Evolutionary conservation across 768 basidiomycete species (phyloP), one percentile per base, ranked within the genome.

Genomic region (Boletus insuetus): DNA sequence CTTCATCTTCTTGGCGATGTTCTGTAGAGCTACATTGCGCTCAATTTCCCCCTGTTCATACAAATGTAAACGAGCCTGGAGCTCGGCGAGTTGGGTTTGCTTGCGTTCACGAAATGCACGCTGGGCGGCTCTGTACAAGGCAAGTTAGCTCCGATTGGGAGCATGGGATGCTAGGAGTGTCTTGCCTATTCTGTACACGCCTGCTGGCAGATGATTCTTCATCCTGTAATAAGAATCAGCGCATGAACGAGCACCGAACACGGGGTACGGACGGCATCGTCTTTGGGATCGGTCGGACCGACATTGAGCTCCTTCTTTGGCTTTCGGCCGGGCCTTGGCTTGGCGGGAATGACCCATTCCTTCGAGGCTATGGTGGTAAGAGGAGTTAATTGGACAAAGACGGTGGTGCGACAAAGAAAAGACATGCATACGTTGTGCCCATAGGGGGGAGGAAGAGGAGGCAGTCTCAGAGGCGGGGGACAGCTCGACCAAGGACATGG

Each of bases 31-130:
- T 47, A 94, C 83, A 64, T 89, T 92, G 53, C 90, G 84, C 68
- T 94, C 89, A 26, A 92, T 84, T 67, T 94, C 91, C n/a, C 92
- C 92, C 67, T 91, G 89, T 68, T 94, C 91, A 63, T 92, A 94
- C 19, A 82, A 82, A 58, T 89, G 85, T 48, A 94, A 77, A 45
- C 91, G 88, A 47, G 91, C 87, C 72, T 94, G 91, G 35, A 94
- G 80, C 58, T 93, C 91, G 10, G 89, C 85, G 35, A 94, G 85
- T 64, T 93, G 91, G 5, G 87, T 85, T 67, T 94, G 91, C 72
- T 91, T 94, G 56, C 92, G 83, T 66, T 94, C 92, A 46, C 92
- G 82, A 72, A 94, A 94, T 13, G 92, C 91, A 37, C 92, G 86
- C 67, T 94, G 92, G 13, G 91, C 91, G 31, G 88, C 89, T 66